These are phyloP conservation scores for Ascoidea tarda DNA, from an alignment of 805 yeast species.

Conservation along the genomic window DNA sequence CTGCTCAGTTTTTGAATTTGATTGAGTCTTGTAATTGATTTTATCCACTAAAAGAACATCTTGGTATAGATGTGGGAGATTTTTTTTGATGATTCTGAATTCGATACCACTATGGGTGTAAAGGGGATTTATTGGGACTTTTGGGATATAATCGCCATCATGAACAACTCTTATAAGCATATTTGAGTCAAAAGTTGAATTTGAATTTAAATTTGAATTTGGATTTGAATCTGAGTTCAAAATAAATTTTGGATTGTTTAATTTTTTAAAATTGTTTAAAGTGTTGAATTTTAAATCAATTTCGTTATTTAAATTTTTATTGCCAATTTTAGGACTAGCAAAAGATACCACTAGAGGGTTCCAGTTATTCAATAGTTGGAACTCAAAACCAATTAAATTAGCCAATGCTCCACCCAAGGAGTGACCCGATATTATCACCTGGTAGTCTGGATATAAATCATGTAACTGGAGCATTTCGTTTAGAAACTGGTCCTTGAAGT, in stretches of 20 bases:
- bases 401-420: constrained; percentile 70
- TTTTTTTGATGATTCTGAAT: constrained; percentile 25
- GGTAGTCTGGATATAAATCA: constrained; percentile 28
- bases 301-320: constrained; percentile 32
- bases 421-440: constrained; percentile 50
- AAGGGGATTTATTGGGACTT: constrained; percentile 31
- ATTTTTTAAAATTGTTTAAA: background rate
- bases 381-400: constrained; percentile 45
- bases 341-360: constrained; percentile 41
- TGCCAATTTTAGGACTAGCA: constrained; percentile 58
- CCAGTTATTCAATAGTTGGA: constrained; percentile 31
- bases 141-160: constrained; percentile 42
- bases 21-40: too few relatives aligned
- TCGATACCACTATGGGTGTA: constrained; percentile 38
- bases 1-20: too few relatives aligned
- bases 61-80: constrained; percentile 16
- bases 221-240: background rate
- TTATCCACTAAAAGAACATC: background rate
- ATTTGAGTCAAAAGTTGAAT: constrained; percentile 8
- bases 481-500: constrained; percentile 25
- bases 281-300: constrained; percentile 36
- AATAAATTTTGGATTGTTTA: too few relatives aligned
- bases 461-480: constrained; percentile 20
- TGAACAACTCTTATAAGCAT: constrained; percentile 37
- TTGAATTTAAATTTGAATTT: constrained; percentile 8